These are phyloP conservation scores for Lactarius tabidus DNA, from an alignment of 768 basidiomycete genomes.

Conservation along the genomic window DNA sequence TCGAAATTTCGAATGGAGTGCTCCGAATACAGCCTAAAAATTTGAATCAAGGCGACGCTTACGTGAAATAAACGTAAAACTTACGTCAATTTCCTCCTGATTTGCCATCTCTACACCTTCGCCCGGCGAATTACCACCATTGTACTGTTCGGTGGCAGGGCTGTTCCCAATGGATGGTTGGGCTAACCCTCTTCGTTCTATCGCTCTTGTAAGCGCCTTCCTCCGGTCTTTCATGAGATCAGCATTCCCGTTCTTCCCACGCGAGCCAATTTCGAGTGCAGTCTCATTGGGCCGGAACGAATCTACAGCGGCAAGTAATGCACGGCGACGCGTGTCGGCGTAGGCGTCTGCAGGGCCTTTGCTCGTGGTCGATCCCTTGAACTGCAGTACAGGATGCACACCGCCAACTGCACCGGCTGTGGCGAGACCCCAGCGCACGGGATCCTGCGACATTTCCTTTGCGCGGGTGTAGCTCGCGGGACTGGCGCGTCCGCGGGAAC, in stretches of 20 bases:
- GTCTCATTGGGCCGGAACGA: slow-evolving; percentile 86
- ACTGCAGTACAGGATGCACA: slow-evolving; percentile 65
- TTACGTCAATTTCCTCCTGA: slow-evolving; percentile 71
- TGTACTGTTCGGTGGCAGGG: slow-evolving; percentile 35
- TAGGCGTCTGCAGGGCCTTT: slow-evolving; percentile 39
- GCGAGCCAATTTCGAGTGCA: slow-evolving; percentile 81
- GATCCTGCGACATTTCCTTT: slow-evolving; percentile 74
- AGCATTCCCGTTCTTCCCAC: slow-evolving; percentile 57
- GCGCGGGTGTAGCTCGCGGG: slow-evolving; percentile 81
- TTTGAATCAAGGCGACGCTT: slow-evolving; percentile 33
- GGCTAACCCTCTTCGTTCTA: slow-evolving; percentile 41
- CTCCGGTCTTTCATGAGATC: slow-evolving; percentile 86
- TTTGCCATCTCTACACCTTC: slow-evolving; percentile 64
- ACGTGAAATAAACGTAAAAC: slow-evolving; percentile 63
- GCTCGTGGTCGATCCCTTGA: slow-evolving; percentile 35
- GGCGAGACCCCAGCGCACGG: slow-evolving; percentile 64
- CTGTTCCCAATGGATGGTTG: slow-evolving; percentile 33
- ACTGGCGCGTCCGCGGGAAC: slow-evolving; percentile 87
- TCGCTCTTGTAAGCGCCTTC: slow-evolving; percentile 68
- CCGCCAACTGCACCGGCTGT: slow-evolving; percentile 49
- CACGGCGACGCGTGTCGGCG: slow-evolving; percentile 55
- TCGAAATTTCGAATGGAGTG: slow-evolving; percentile 43
- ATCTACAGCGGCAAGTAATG: slow-evolving; percentile 68
- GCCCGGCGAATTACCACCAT: slow-evolving; percentile 31
- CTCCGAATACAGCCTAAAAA: slow-evolving; percentile 32